Percentiles rank a stretch among this genome's conserved stretches.
Conservation (phyloP, 2,329 filamentous ascomycete genomes). For the Fusarium caatingaense region DNA sequence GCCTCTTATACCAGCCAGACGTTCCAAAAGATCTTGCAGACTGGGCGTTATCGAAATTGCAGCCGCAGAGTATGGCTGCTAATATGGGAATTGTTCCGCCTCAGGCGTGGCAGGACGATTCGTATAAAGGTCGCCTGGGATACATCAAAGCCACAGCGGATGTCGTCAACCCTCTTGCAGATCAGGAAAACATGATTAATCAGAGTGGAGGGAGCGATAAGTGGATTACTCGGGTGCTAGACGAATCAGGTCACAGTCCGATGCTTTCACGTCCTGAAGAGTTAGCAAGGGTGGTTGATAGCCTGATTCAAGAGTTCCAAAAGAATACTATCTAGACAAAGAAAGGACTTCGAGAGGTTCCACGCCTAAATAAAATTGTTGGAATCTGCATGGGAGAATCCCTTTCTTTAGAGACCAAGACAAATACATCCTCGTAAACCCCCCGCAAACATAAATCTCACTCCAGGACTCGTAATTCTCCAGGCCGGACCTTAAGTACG, state of each 20-base stretch:
- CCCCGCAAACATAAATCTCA: too few species aligned
- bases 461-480: too few species aligned
- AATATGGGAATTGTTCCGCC: neutral
- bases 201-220: neutral
- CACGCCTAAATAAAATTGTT: too few species aligned
- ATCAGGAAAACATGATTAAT: neutral
- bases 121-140: neutral
- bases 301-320: neutral
- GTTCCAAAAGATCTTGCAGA: neutral
- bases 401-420: too few species aligned
- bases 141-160: neutral
- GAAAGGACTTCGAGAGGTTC: too few species aligned
- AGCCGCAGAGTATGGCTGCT: neutral
- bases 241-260: neutral
- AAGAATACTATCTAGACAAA: neutral
- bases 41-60: accelerated
- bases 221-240: neutral
- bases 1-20: neutral
- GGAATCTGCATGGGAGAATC: too few species aligned
- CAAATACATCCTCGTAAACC: too few species aligned
- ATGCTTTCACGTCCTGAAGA: neutral
- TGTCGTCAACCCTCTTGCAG: neutral
- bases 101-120: neutral
- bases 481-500: too few species aligned
- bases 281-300: neutral